phyloP scores from a whole-genome alignment of 2,329 filamentous ascomycete species.

The Oidium heveae region DNA sequence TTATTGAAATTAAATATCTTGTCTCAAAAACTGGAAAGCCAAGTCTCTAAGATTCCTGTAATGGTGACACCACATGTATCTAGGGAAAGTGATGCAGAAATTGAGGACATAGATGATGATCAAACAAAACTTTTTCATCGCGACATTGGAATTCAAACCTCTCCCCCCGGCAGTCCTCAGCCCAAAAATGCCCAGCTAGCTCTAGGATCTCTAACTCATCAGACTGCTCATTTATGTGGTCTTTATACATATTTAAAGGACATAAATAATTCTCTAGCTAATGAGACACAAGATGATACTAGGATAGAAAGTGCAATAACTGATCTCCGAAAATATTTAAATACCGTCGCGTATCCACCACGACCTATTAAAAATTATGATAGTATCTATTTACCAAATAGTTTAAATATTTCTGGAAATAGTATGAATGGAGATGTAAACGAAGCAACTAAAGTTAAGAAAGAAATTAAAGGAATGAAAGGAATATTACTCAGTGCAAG shows the following conservation, averaged over 20 bases:
- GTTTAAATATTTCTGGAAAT: constrained; percentile 9
- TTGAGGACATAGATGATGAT: constrained; percentile 24
- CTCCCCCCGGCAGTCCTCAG: constrained; percentile 15
- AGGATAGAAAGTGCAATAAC: constrained; percentile 15
- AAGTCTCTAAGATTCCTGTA: constrained; percentile 36
- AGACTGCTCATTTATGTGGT: constrained; percentile 18
- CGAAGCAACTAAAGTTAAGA: constrained; percentile 46
- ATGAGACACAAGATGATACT: constrained; percentile 6
- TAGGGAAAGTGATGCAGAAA: constrained; percentile 4
- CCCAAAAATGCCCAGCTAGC: background rate
- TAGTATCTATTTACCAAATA: constrained; percentile 4
- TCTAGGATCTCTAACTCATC: constrained; percentile 8
- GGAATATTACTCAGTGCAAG: constrained; percentile 50
- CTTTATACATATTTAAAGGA: constrained; percentile 26
- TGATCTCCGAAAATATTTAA: constrained; percentile 38
- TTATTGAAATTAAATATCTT: constrained; percentile 23
- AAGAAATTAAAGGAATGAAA: constrained; percentile 56
- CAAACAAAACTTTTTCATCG: constrained; percentile 62
- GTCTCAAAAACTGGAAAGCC: constrained; percentile 23
- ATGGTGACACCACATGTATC: constrained; percentile 1
- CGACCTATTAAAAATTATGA: constrained; percentile 13
- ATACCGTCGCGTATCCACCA: constrained; percentile 26
- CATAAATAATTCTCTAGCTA: constrained; percentile 19
- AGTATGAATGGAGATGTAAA: constrained; percentile 29
- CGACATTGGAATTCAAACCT: constrained; percentile 59